Evolutionary conservation across 2,329 filamentous ascomycete species (phyloP).

Genomic region (Fusarium virguliforme): DNA sequence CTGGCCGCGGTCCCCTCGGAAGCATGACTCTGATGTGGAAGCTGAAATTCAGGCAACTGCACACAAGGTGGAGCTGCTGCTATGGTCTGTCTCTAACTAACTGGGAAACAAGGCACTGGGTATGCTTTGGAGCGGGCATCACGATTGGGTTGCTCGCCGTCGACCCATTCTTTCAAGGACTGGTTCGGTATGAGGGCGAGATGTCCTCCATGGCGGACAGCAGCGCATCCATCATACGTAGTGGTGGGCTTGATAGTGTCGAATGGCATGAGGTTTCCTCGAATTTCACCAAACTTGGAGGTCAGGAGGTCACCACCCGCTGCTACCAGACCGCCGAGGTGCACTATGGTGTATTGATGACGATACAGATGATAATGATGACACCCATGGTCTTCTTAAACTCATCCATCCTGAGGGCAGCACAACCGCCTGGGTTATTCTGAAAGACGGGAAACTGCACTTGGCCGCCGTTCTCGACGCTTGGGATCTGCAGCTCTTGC

Average conservation of each 20-base stretch:
- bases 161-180: conserved; percentile 15
- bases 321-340: not conserved
- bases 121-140: conserved; percentile 20
- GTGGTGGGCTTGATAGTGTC: not conserved
- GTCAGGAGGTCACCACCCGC: not conserved
- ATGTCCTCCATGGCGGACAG: not conserved
- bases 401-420: not conserved
- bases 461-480: conserved; percentile 10
- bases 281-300: too few relatives aligned
- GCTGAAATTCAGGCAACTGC: not conserved
- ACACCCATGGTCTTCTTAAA: conserved; percentile 5
- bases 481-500: conserved; percentile 20
- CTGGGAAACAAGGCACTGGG: not conserved
- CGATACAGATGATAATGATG: too few relatives aligned
- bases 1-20: conserved; percentile 16
- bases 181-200: conserved; percentile 13
- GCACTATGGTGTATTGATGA: too few relatives aligned
- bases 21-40: conserved; percentile 1
- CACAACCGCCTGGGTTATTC: not conserved
- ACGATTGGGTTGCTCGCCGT: conserved; percentile 4
- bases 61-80: too few relatives aligned
- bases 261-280: not conserved
- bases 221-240: not conserved
- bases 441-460: conserved; percentile 19
- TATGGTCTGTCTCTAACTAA: not conserved